These are phyloP conservation scores for Pythium monospermum DNA, from an alignment of 352 stramenopile genomes.

Conservation along the genomic window DNA sequence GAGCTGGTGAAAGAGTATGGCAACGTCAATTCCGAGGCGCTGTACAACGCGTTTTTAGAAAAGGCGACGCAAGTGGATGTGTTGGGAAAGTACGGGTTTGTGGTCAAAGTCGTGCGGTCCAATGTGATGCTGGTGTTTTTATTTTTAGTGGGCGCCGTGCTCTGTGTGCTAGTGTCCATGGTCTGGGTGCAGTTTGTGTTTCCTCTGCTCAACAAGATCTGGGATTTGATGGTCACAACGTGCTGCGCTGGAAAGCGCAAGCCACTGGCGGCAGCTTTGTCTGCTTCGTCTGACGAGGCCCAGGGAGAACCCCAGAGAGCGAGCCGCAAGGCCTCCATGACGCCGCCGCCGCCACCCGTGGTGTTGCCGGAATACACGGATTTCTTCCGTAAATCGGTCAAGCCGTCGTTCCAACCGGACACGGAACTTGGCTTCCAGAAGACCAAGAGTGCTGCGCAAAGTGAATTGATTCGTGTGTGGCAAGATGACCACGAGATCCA, in stretches of 20 bases:
- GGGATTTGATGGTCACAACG: conserved; percentile 27
- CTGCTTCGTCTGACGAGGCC: not conserved
- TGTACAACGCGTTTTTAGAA: conserved; percentile 37
- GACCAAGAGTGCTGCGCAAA: conserved; percentile 30
- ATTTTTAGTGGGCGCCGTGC: conserved; percentile 45
- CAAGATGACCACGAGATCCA: conserved; percentile 42
- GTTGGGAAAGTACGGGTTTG: conserved; percentile 41
- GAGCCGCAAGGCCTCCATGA: too few relatives aligned
- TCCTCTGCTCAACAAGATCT: conserved; percentile 38
- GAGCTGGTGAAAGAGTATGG: conserved; percentile 22
- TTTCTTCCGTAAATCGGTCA: conserved; percentile 57
- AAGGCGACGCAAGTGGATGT: conserved; percentile 41
- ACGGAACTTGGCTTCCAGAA: conserved; percentile 48
- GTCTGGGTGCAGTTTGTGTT: conserved; percentile 48
- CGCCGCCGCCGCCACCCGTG: conserved; percentile 4
- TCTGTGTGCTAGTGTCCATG: conserved; percentile 51
- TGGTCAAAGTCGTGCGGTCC: conserved; percentile 64
- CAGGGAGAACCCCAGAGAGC: too few relatives aligned
- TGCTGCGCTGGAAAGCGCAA: conserved; percentile 11
- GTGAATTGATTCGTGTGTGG: conserved; percentile 62
- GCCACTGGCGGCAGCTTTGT: not conserved
- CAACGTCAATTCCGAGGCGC: conserved; percentile 24
- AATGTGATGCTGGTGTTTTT: conserved; percentile 76
- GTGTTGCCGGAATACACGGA: conserved; percentile 70
- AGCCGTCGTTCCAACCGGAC: conserved; percentile 37